Evolutionary conservation across 805 yeast genomes (phyloP), one percentile per base, ranked within the genome.

Genomic region (Saccharomycopsis capsularis): DNA sequence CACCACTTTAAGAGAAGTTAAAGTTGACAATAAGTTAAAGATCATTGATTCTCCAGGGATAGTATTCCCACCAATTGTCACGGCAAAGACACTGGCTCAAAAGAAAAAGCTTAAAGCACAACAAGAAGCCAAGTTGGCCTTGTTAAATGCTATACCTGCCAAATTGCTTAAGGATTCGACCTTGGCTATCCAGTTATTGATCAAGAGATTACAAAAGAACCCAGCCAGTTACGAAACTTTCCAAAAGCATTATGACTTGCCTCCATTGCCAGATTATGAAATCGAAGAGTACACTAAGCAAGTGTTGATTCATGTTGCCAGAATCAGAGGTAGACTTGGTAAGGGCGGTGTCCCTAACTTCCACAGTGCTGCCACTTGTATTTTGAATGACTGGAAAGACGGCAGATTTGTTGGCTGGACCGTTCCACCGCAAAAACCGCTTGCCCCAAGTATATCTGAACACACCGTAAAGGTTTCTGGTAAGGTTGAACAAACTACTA

Each of bases 21-120:
- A 91, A 68, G 76, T 91, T 53, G 99, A 91, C 66, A 84, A 81
- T 62, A 89, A 89, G 65, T 75, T 91, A 58, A 87, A 85, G 66
- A 75, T 91, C 56, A 73, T 91, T 61, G 99, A 91, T 67, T 87
- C 96, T 47, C 99, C 99, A 46, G 99, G 99, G 63, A 93, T 91
- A 54, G 96, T 93, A 37, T 91, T 93, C 79, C 98, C 98, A 44
- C 98, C 98, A 44, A 36, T 42, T 9, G 32, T 39, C 18, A 24
- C 35, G 4, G 42, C 41, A 3, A 29, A 42, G 19, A 23, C 19
- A 15, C n/a, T n/a, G n/a, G 30, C 27, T 2, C 45, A 45, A 23
- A 50, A 45, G 27, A 75, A 71, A 57, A 69, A 69, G 55, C 65
- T 70, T 51, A 81, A 75, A 60, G 64, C 69, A 22, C 85, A 82